A percentile compares a stretch with the other conserved stretches of the same genome.
Evolutionary conservation across 257 asterid genomes (phyloP).

Genomic region (Solanum pinnatisectum): DNA sequence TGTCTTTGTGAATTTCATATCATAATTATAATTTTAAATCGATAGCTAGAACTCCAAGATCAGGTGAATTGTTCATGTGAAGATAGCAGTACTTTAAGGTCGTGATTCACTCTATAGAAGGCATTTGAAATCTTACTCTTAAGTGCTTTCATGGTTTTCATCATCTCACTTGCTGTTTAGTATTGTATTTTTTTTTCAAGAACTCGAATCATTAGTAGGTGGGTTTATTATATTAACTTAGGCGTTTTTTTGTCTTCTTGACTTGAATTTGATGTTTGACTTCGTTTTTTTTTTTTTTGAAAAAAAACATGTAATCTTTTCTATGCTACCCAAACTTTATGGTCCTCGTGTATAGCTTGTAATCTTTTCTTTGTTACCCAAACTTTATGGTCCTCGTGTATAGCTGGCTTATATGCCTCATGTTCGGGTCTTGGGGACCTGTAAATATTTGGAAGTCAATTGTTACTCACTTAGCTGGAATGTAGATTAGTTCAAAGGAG

Average conservation of each 20-base stretch:
- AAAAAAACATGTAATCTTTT: background rate
- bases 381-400: background rate
- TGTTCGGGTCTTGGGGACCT: background rate
- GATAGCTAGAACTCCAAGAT: background rate
- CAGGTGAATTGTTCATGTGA: background rate
- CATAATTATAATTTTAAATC: background rate
- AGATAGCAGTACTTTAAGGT: background rate
- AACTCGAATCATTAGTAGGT: background rate
- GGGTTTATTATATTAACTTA: background rate
- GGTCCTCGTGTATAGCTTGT: background rate
- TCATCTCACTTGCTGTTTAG: background rate
- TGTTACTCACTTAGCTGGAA: background rate
- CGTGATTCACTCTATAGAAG: background rate
- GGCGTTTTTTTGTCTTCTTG: background rate
- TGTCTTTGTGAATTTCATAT: background rate
- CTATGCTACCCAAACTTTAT: background rate
- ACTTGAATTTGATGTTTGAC: background rate
- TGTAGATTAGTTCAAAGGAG: background rate
- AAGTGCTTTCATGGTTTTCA: background rate
- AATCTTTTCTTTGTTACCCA: background rate
- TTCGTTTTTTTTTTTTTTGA: background rate
- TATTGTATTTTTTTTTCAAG: background rate
- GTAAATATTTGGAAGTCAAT: background rate
- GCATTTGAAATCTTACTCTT: background rate
- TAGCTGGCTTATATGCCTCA: background rate